Base-by-base conservation (phyloP, 2,329 filamentous ascomycete species). In the Eutypa lata region DNA sequence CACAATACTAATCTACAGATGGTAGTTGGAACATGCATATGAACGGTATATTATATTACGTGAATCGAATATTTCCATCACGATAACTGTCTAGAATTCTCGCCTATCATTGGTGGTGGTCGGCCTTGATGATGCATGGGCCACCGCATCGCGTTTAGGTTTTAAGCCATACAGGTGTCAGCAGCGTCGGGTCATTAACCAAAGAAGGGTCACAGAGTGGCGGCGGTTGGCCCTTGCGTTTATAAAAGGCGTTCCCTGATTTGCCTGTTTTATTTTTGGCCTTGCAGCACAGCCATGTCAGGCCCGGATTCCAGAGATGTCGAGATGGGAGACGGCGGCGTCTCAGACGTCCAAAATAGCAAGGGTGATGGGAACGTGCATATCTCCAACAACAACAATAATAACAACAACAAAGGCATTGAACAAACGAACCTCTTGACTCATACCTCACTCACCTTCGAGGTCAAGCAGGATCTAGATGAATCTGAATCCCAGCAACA, bases 391-490 rank as follows among this genome's bases (percentile, higher is more conserved):
- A 18, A 6, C 35, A 18, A 14, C 35, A 38, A 18, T 14, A 4
- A 6, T 16, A 38, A 31, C 26, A 6, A 6, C 26, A 31, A 31
- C 10, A 31, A 31, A 31, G 26, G 26, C 59, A 38, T 48, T 54
- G 35, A 58, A 43, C 60, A 63, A 52, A 50, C 60, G 45, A 50
- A 50, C 46, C 10, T 21, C 35, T 11, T 21, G 37, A 13, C 56
- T 24, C 56, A 56, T 16, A 54, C 50, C 8, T 44, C 50, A 5
- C 26, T 55, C 28, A 44, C 43, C 31, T 61, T 62, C 35, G 61
- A 62, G 47, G 31, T 63, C 47, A 65, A 61, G 53, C 53, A 61
- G 38, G 65, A 67, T 33, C 51, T 55, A 3, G 62, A 68, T 38
- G 60, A 55, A 38, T 54, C 49, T 37, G 59, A 54, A 42, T 54